phyloP scores from a whole-genome alignment of 306 rosid genomes.

The Quercus bicolor region DNA sequence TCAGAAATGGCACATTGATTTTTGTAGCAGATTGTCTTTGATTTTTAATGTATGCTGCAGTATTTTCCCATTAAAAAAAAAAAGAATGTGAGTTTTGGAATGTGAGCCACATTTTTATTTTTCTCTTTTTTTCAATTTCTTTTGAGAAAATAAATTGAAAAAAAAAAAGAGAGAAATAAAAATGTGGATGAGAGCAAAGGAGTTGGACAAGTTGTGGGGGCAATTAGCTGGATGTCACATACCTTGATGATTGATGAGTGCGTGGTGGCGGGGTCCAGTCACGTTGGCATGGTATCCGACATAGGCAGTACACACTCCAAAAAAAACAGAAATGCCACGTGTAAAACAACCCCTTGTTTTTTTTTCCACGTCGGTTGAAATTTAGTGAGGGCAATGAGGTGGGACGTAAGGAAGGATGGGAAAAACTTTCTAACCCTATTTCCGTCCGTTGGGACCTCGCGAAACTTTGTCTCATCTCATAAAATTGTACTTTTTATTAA shows the following conservation, averaged over 20 bases:
- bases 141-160: not conserved
- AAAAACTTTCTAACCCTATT: no score
- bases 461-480: accelerated
- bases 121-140: not conserved
- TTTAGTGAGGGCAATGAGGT: no score
- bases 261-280: slow-evolving; percentile 16
- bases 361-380: not conserved
- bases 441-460: accelerated
- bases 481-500: no score
- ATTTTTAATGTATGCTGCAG: no score
- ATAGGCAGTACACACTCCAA: not conserved
- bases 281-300: slow-evolving; percentile 11
- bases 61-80: no score
- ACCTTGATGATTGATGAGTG: not conserved
- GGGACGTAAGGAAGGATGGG: no score
- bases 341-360: not conserved
- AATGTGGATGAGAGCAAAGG: not conserved
- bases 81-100: no score
- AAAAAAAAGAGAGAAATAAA: not conserved
- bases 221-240: slow-evolving; percentile 45
- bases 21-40: no score
- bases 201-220: slow-evolving; percentile 12
- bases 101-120: no score
- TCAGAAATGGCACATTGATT: not conserved
- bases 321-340: not conserved